Conservation (phyloP, 148 eudicot species). For the Fagopyrum tataricum region DNA sequence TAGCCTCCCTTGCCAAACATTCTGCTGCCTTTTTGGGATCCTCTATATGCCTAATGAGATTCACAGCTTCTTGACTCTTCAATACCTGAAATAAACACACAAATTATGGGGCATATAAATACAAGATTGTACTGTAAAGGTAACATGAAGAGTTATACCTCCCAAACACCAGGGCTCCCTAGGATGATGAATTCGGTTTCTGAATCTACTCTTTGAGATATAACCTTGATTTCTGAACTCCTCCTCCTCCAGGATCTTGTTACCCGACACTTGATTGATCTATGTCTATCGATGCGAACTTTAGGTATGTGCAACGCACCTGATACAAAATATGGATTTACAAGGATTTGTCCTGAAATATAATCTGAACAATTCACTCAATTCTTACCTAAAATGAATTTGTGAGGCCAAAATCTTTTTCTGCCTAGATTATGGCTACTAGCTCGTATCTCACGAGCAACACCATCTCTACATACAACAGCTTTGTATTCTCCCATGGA, state of each 20-base stretch:
- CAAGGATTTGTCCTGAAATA: not conserved
- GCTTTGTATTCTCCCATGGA: conserved; percentile 66
- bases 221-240: conserved; percentile 35
- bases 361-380: not conserved
- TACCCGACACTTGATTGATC: conserved; percentile 15
- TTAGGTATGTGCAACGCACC: conserved; percentile 45
- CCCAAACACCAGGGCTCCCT: conserved; percentile 64
- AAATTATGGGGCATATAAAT: not conserved
- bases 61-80: conserved; percentile 72
- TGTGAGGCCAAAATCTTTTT: conserved; percentile 44
- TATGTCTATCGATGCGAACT: conserved; percentile 23
- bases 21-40: conserved; percentile 71
- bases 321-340: conserved; percentile 13
- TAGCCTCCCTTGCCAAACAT: conserved; percentile 65
- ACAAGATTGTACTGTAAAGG: not conserved
- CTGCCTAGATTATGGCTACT: conserved; percentile 26
- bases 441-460: conserved; percentile 42
- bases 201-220: conserved; percentile 43
- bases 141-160: conserved; percentile 28
- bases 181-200: conserved; percentile 69
- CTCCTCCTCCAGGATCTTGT: conserved; percentile 24
- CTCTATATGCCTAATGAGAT: conserved; percentile 70
- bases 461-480: conserved; percentile 65
- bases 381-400: conserved; percentile 40
- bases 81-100: conserved; percentile 39